Base-by-base conservation (phyloP, 2,329 filamentous ascomycete genomes). In the Colletotrichum acutatum region DNA sequence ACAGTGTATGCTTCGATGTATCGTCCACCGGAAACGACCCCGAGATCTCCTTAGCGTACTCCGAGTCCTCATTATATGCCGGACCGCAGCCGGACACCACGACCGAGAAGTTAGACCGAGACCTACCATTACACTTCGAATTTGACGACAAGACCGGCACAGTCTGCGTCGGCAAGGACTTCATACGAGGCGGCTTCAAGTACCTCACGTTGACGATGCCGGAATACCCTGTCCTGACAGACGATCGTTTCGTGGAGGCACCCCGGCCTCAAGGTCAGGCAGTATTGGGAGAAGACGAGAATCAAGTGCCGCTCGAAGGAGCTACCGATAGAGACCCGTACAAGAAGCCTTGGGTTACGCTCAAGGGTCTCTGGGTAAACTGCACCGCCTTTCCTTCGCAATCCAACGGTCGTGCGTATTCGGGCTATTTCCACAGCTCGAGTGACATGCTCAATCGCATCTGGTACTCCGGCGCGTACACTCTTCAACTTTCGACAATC, bases 381-480 rank as follows among this genome's bases (percentile, higher is more conserved):
- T 84, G 81, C 76, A 83, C 83, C 1, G 80, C 83, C 0, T 84
- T 83, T 64, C 83, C 84, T 5, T 82, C 77, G 8, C 79, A 80
- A 84, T 79, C 86, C 2, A 86, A 89, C 75, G 82, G 89, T 19
- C 82, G 79, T 42, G 83, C 83, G 11, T 87, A 86, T 59, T 79
- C 82, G 16, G 86, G 86, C 12, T 86, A 86, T 71, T 87, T 87
- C 68, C 82, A 84, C 60, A 74, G 76, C 37, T 82, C 78, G 63
- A 78, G 85, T 28, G 88, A 59, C 9, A 57, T 79, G 75, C 80
- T 89, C 53, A 88, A 88, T 74, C 82, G 83, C 4, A 83, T 86
- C 57, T 86, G 84, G 84, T 86, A 85, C 65, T 79, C 79, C 46
- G 84, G 84, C 30, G 81, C 81, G 11, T 84, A 83, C 67, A 84